phyloP scores from a whole-genome alignment of 2,329 filamentous ascomycete species.

The Phialophora macrospora region DNA sequence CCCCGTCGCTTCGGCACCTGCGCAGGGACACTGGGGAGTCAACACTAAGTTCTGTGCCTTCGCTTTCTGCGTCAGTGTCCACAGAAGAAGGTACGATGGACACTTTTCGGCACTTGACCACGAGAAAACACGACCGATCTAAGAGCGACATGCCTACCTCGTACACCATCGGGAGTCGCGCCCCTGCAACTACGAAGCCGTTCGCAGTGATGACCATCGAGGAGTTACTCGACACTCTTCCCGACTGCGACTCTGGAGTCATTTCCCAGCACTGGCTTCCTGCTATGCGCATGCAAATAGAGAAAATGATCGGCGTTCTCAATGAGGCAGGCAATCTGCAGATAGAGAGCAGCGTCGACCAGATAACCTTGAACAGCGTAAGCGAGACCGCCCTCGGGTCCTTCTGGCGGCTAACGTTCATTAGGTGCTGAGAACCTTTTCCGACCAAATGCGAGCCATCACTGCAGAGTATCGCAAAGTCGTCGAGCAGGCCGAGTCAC shows the following conservation, averaged over 20 bases:
- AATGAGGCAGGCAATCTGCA: slow-evolving; percentile 27
- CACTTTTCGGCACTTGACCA: slow-evolving; percentile 27
- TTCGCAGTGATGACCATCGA: slow-evolving; percentile 34
- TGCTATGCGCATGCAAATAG: slow-evolving; percentile 27
- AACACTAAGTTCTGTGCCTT: slow-evolving; percentile 21
- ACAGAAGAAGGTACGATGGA: slow-evolving; percentile 30
- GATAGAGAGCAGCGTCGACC: slow-evolving; percentile 23
- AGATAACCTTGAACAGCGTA: slow-evolving; percentile 24
- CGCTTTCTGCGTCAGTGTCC: slow-evolving; percentile 24
- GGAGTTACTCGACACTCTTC: slow-evolving; percentile 30
- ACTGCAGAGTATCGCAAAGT: slow-evolving; percentile 28
- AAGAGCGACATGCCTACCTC: slow-evolving; percentile 21
- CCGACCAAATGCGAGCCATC: slow-evolving; percentile 26
- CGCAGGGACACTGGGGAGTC: slow-evolving; percentile 30
- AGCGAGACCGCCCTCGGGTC: background rate
- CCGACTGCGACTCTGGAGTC: slow-evolving; percentile 17
- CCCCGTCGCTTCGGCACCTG: slow-evolving; percentile 27
- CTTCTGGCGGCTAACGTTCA: slow-evolving; percentile 14
- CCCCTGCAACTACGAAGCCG: slow-evolving; percentile 26
- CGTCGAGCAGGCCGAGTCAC: slow-evolving; percentile 33
- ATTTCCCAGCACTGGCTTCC: slow-evolving; percentile 33
- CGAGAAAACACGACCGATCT: slow-evolving; percentile 32
- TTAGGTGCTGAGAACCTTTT: slow-evolving; percentile 29
- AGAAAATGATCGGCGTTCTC: slow-evolving; percentile 28
- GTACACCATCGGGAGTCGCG: slow-evolving; percentile 24